A percentile compares a stretch with the other conserved stretches of the same genome.
Evolutionary conservation across 441 rosid genomes (phyloP).

Genomic region (Pelargonium australe): DNA sequence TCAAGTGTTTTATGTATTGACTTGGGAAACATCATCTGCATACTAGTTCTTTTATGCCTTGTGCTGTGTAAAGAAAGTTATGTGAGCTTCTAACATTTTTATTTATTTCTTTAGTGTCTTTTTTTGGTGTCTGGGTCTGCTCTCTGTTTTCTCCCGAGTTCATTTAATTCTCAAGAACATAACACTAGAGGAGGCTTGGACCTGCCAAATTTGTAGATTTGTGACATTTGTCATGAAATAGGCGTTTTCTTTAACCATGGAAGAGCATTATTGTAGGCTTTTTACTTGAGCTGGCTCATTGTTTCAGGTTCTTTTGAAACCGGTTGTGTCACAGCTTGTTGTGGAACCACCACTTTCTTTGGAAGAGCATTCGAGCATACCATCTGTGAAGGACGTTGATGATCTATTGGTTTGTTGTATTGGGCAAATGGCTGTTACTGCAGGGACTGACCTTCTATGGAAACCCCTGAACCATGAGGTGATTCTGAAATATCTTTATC

Average conservation of each 20-base stretch:
- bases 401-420: slow-evolving; percentile 63
- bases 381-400: slow-evolving; percentile 68
- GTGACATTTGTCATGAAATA: neutral
- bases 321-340: slow-evolving; percentile 70
- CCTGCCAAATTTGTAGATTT: neutral
- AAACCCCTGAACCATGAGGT: slow-evolving; percentile 96
- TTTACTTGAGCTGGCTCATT: neutral
- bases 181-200: neutral
- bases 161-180: neutral
- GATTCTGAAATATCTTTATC: slow-evolving; percentile 9
- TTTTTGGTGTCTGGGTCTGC: neutral
- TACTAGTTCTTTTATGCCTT: neutral
- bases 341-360: slow-evolving; percentile 56
- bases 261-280: too few species aligned
- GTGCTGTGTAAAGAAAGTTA: neutral
- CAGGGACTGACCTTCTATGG: slow-evolving; percentile 91
- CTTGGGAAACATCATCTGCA: too few species aligned
- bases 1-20: too few species aligned
- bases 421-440: slow-evolving; percentile 94
- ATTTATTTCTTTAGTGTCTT: neutral
- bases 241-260: too few species aligned
- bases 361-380: slow-evolving; percentile 48
- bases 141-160: neutral
- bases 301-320: slow-evolving; percentile 80
- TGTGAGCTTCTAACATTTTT: neutral